Evolutionary conservation across 129 eudicot species (phyloP), one percentile per base, ranked within the genome.

Genomic region (Mikania micrantha): DNA sequence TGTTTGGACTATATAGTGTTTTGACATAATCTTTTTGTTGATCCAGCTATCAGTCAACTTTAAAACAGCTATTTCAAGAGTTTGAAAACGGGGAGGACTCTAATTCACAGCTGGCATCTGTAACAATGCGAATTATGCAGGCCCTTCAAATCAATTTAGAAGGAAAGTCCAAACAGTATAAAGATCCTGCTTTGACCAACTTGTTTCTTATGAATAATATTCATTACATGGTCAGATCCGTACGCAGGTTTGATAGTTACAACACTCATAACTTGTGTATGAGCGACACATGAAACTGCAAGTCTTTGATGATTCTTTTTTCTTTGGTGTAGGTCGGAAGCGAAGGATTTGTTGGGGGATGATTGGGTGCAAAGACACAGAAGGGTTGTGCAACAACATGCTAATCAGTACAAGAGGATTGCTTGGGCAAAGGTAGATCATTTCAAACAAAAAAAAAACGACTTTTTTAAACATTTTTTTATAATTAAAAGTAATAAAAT

Each of bases 291-390:
- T 9, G 20, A 32, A 32, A 32, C 24, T 22, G 47, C 31, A 44
- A 12, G 16, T 22, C 7, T 54, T 3, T 48, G 22, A 2, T 63
- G 28, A 48, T 5, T 24, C 36, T 4, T 7, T 12, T 4, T 15
- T 20, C 3, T 32, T 68, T 48, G 42, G 56, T 53, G 48, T 70
- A 93, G 98, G 61, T 93, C 98, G 31, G 98, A 93, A 83, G 98
- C 98, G 7, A 93, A 93, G 79, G 98, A 93, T 70, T 73, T 93
- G 58, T 78, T 93, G 66, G 98, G 98, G 39, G 98, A 93, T 71
- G 98, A 93, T 74, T 93, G 98, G 98, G 96, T 93, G 24, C 98
- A 93, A 65, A 82, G 92, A 72, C 98, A 93, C 81, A 74, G 98
- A 73, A 82, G 98, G 77, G 71, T 86, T 65, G 98, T 93, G 38